Conservation (phyloP, 2,329 filamentous ascomycete genomes). For the Alternaria gansuensis region DNA sequence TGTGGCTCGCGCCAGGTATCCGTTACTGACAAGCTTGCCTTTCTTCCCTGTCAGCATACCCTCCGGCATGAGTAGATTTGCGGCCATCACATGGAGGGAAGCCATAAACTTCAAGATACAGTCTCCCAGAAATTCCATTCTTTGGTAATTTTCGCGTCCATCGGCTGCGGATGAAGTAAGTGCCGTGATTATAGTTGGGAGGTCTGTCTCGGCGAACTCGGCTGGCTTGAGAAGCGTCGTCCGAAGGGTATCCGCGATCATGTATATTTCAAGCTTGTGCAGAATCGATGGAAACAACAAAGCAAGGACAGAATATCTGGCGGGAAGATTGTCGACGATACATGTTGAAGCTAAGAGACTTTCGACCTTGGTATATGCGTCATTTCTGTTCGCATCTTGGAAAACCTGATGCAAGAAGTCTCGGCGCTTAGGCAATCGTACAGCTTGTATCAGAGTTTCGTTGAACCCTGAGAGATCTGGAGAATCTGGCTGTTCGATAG, state of each 20-base stretch:
- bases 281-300: constrained; percentile 77
- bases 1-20: constrained; percentile 72
- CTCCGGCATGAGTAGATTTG: constrained; percentile 75
- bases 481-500: neutral
- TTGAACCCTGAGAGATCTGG: neutral
- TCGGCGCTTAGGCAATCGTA: constrained; percentile 61
- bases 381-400: constrained; percentile 22
- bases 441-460: constrained; percentile 26
- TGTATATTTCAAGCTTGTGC: constrained; percentile 70
- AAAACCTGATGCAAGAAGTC: constrained; percentile 65
- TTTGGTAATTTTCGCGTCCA: constrained; percentile 76
- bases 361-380: constrained; percentile 55
- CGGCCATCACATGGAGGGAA: constrained; percentile 69
- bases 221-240: constrained; percentile 64
- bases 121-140: constrained; percentile 88
- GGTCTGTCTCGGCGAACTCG: constrained; percentile 58
- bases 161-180: constrained; percentile 71
- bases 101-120: constrained; percentile 79
- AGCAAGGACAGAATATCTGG: constrained; percentile 59
- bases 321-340: constrained; percentile 58
- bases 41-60: constrained; percentile 75
- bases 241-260: constrained; percentile 70
- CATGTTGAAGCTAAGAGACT: constrained; percentile 62
- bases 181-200: constrained; percentile 70
- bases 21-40: constrained; percentile 76